Evolutionary conservation across 768 basidiomycete genomes (phyloP), one percentile per base, ranked within the genome.

Genomic region (Antrodiella citrinella): DNA sequence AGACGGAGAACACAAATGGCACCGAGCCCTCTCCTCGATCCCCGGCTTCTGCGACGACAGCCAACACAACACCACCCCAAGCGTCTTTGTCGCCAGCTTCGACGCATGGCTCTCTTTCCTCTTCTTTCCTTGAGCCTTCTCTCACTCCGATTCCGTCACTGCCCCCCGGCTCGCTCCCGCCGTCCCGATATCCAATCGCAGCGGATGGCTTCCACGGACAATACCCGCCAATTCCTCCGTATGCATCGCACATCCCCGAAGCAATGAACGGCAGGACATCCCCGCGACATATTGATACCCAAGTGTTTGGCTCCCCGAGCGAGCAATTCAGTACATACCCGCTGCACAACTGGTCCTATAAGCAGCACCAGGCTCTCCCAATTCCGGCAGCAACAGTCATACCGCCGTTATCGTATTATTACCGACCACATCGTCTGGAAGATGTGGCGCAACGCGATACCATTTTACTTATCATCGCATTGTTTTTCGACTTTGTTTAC

Each of bases 401-500:
- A 23, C 73, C 75, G 20, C 80, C 86, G n/a, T 74, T 90, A 24
- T 82, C 83, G 0, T 78, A 78, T 60, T 84, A 83, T 62, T 84
- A 82, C 61, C 77, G 82, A n/a, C 76, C 84, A 1, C 84, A 83
- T 60, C 75, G 86, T 26, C 70, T 95, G 43, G 87, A 92, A 60
- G 82, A 87, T 52, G 79, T 93, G 48, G 86, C 90, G 9, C 86
- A 88, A 18, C 75, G 88, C 48, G 84, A 88, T 51, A 86, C 84
- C 4, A 82, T 93, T 44, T 78, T 80, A 38, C 79, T 88, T 52
- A 86, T 95, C 57, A 82, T 93, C 54, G 77, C 84, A 35, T 78
- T 94, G 11, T 96, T 91, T 70, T 95, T 94, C 63, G 92, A 94
- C 65, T 95, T 90, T 62, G 89, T 94, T 44, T 92, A 92, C 65